A percentile compares a stretch with the other conserved stretches of the same genome.
Evolutionary conservation across 2,329 filamentous ascomycete genomes (phyloP).

Genomic region (Akanthomyces lecanii): DNA sequence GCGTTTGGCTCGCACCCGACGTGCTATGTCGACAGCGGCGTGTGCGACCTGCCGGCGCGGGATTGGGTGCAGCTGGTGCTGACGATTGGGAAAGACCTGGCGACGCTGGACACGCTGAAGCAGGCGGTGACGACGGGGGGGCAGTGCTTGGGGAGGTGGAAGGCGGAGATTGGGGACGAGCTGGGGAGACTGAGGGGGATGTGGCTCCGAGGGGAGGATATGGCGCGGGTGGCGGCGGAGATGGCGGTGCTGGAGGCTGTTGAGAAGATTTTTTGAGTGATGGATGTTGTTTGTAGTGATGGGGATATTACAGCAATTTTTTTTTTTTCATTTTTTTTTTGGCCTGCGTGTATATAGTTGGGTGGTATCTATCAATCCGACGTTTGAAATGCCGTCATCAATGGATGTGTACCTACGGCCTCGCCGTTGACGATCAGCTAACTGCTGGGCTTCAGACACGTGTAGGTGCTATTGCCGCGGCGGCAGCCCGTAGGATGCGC

Average conservation of each 20-base stretch:
- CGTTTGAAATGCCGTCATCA: too few relatives aligned
- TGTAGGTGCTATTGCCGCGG: too few relatives aligned
- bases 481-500: too few relatives aligned
- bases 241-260: neutral
- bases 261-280: too few relatives aligned
- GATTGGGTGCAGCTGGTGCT: constrained; percentile 12
- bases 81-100: neutral
- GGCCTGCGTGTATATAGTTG: too few relatives aligned
- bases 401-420: too few relatives aligned
- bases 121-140: constrained; percentile 4
- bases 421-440: too few relatives aligned
- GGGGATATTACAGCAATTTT: too few relatives aligned
- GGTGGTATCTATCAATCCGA: too few relatives aligned
- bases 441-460: too few relatives aligned
- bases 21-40: constrained; percentile 7
- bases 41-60: constrained; percentile 1
- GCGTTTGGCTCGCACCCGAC: constrained; percentile 9
- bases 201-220: neutral
- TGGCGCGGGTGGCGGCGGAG: neutral
- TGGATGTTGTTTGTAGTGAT: too few relatives aligned
- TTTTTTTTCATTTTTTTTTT: too few relatives aligned
- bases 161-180: neutral
- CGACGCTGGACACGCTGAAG: neutral
- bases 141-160: neutral
- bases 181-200: neutral